A percentile compares a stretch with the other conserved stretches of the same genome.
Conservation (phyloP, 768 basidiomycete genomes). For the Brasilioporus rufonigricans region DNA sequence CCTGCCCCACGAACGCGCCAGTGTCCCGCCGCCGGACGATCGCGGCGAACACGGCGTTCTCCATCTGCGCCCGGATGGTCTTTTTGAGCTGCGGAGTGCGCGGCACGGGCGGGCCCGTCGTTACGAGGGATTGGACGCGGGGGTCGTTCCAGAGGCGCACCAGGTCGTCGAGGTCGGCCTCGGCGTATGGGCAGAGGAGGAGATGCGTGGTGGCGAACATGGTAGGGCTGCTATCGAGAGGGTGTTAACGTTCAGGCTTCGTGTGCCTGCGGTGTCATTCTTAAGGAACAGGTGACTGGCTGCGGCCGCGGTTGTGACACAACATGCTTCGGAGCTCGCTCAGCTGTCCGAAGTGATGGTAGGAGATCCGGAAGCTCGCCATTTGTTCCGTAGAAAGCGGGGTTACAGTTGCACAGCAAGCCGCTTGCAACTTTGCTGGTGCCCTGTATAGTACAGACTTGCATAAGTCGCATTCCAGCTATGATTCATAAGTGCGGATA, state of each 20-base stretch:
- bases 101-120: conserved; percentile 14
- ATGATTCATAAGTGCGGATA: background rate
- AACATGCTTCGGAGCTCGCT: background rate
- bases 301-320: conserved; percentile 21
- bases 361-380: background rate
- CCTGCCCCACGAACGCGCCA: conserved; percentile 33
- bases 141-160: conserved; percentile 30
- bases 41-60: conserved; percentile 26
- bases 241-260: no score
- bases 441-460: background rate
- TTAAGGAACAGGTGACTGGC: background rate
- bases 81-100: conserved; percentile 17
- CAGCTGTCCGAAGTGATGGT: conserved; percentile 6
- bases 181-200: conserved; percentile 31
- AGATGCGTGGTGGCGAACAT: conserved; percentile 35
- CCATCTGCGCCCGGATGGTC: conserved; percentile 21
- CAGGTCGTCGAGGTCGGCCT: conserved; percentile 33
- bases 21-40: conserved; percentile 30
- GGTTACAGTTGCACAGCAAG: background rate
- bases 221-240: background rate
- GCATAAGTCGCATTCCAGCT: background rate
- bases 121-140: conserved; percentile 23
- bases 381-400: no score
- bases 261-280: background rate
- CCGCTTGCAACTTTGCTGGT: background rate